A percentile compares a stretch with the other conserved stretches of the same genome.
Conservation (phyloP, 768 basidiomycete genomes). For the Suillus ampliporus region DNA sequence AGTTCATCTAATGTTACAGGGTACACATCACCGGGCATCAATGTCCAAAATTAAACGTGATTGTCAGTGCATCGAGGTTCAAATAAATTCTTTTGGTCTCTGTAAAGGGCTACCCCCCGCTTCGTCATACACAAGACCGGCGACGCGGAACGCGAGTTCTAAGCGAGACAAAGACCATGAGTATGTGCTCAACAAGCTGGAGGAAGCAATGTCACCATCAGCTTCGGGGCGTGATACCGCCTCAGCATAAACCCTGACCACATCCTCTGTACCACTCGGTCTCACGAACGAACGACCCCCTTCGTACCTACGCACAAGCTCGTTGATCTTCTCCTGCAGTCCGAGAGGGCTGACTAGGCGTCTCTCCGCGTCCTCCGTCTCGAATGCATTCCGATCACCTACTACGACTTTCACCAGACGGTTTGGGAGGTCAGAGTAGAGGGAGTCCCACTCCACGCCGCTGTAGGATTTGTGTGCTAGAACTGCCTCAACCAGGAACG, state of each 20-base stretch:
- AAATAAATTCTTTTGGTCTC: constrained; percentile 84
- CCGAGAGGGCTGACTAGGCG: constrained; percentile 80
- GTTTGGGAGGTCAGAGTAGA: constrained; percentile 94
- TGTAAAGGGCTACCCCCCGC: constrained; percentile 77
- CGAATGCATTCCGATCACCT: constrained; percentile 78
- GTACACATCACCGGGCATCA: constrained; percentile 2
- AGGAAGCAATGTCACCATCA: constrained; percentile 61
- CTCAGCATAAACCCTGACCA: constrained; percentile 97
- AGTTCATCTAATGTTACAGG: not conserved
- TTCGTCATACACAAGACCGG: constrained; percentile 84
- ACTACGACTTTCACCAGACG: constrained; percentile 94
- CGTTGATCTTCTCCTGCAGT: constrained; percentile 83
- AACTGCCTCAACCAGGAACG: constrained; percentile 93
- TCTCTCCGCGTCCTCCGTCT: constrained; percentile 93
- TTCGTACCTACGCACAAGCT: constrained; percentile 75
- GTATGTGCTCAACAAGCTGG: constrained; percentile 2
- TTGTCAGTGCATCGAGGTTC: constrained; percentile 16
- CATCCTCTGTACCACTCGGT: constrained; percentile 98
- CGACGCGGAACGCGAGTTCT: constrained; percentile 89
- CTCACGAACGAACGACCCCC: constrained; percentile 92
- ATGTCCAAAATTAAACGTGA: constrained; percentile 2
- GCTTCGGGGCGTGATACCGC: constrained; percentile 75
- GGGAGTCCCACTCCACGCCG: constrained; percentile 86
- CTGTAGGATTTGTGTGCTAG: constrained; percentile 89
- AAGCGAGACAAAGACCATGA: constrained; percentile 14